A percentile compares a stretch with the other conserved stretches of the same genome.
Evolutionary conservation across 306 rosid species (phyloP).

Genomic region (Styphnolobium japonicum): DNA sequence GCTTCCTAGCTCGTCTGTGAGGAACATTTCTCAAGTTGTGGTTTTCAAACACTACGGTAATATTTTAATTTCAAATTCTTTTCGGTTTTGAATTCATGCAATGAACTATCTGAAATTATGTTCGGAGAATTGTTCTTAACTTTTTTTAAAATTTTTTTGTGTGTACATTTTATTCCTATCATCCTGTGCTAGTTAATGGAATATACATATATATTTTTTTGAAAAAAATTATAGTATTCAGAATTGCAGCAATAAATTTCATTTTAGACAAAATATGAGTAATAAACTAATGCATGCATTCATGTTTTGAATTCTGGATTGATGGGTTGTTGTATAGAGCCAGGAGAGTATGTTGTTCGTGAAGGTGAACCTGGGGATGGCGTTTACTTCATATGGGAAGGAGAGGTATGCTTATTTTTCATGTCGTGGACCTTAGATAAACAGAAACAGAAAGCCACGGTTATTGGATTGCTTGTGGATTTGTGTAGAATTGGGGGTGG

Average conservation of each 20-base stretch:
- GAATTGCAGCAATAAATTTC: background rate
- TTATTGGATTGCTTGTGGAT: constrained; percentile 17
- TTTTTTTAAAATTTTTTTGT: background rate
- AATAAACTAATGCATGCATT: background rate
- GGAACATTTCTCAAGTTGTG: constrained; percentile 59
- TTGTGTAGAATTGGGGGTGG: too few species aligned
- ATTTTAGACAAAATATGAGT: background rate
- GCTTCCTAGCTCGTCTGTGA: constrained; percentile 71
- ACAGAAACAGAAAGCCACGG: background rate
- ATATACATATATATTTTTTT: background rate
- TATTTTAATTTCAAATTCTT: too few species aligned
- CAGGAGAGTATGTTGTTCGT: constrained; percentile 64
- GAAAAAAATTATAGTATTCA: background rate
- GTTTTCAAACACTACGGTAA: constrained; percentile 59
- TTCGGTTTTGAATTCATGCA: constrained; percentile 7
- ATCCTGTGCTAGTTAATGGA: background rate
- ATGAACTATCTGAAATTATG: constrained; percentile 1
- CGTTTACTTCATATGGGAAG: constrained; percentile 82
- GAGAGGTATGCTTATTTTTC: constrained; percentile 62
- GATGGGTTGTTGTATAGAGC: constrained; percentile 42
- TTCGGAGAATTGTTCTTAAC: background rate
- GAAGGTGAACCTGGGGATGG: constrained; percentile 80
- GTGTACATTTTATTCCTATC: background rate
- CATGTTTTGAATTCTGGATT: constrained; percentile 8
- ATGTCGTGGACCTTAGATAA: background rate